Base-by-base conservation (phyloP, 2,329 filamentous ascomycete genomes). In the Malbranchea cinnamomea region DNA sequence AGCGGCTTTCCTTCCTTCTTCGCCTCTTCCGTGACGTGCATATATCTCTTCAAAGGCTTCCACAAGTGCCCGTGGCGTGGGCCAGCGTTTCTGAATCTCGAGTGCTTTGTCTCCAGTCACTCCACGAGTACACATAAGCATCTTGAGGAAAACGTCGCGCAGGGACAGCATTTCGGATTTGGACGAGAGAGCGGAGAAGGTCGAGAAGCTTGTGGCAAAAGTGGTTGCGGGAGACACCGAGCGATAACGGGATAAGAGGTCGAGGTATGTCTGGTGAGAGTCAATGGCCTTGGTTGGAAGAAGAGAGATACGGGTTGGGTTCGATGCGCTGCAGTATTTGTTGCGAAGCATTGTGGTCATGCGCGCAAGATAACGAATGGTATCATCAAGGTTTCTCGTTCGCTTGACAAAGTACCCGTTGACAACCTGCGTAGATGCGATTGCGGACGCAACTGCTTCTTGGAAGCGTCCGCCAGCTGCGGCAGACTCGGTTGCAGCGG, bases 71-170 rank as follows among this genome's bases (percentile, higher is more conserved):
- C 68, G 61, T 0, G 81, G 81, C 2, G 80, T 87, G 39, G 65
- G 70, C 78, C 80, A 89, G n/a, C 64, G 57, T 41, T 71, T 74
- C 46, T 87, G 80, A 8, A 89, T 82, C 52, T 82, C 79, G 4
- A 85, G 52, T 0, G 81, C 81, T 43, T 79, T 81, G 42, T 85
- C 79, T 3, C 76, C 78, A 1, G 77, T 80, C 8, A 89, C 62
- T 2, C 78, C 78, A 32, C 68, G 68, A 2, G 70, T 81, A 38
- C 77, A 82, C 79, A 89, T 84, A 27, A 89, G 64, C 79, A 89
- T 87, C 52, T 85, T 85, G 15, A 89, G 57, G 41, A 71, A 87
- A 0, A 85, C 52, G 42, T 89, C 81, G 32, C 78, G 63, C 6
- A 87, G 57, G 0, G 78, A 80, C 42, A 83, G 68, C 35, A 68